phyloP scores from a whole-genome alignment of 2,329 filamentous ascomycete genomes.

The Alternaria tenuissima region DNA sequence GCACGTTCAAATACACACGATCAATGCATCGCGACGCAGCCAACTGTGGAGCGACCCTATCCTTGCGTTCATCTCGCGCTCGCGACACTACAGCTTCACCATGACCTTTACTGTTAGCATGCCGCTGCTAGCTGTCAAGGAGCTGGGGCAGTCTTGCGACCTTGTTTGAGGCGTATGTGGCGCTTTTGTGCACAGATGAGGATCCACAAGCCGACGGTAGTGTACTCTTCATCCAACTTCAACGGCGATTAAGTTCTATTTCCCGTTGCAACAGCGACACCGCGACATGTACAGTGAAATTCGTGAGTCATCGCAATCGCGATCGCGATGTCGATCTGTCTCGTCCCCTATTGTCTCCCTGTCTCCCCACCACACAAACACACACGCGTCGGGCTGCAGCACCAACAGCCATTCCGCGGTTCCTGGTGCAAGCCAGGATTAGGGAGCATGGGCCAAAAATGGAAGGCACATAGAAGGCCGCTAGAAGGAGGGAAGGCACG shows the following conservation, averaged over 20 bases:
- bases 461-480: constrained; percentile 37
- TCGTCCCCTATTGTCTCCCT: neutral
- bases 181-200: constrained; percentile 39
- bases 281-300: too few species aligned
- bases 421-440: constrained; percentile 22
- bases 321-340: neutral
- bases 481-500: constrained; percentile 33
- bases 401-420: constrained; percentile 21
- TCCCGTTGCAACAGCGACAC: neutral
- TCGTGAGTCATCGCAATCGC: neutral
- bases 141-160: constrained; percentile 43
- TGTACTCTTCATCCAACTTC: neutral
- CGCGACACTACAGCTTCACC: constrained; percentile 39
- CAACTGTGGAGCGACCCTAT: constrained; percentile 40
- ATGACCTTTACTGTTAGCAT: constrained; percentile 36
- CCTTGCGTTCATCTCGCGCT: constrained; percentile 41
- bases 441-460: constrained; percentile 24
- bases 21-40: constrained; percentile 37
- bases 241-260: neutral
- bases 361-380: neutral
- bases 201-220: constrained; percentile 28
- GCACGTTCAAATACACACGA: constrained; percentile 45
- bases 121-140: constrained; percentile 37
- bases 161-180: constrained; percentile 44
- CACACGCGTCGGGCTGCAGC: constrained; percentile 11